Base-by-base conservation (phyloP, 1,284 basidiomycete species). In the Fomitopsis betulina region DNA sequence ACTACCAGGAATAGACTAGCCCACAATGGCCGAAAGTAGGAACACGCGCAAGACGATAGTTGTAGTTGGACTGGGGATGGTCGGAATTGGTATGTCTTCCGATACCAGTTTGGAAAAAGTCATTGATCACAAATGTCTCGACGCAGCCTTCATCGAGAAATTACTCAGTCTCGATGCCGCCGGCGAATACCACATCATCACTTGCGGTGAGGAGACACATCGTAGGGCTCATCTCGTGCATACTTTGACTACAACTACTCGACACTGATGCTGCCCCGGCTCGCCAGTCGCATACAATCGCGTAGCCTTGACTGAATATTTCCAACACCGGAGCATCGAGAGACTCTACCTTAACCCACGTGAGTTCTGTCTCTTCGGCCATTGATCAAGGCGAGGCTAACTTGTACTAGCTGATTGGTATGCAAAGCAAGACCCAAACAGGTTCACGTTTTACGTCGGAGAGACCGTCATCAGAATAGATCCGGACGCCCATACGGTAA, bases 41-140 rank as follows among this genome's bases (percentile, higher is more conserved):
- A 57, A 10, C 21, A 5, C 30, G 27, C 62, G 62, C 53, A 70
- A 72, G 61, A 70, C 69, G 1, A 65, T 83, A 51, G 77, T 82
- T 53, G 79, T 84, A 58, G 85, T 84, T 53, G 87, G 86, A 2
- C 75, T 89, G 7, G 87, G 86, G 25, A 87, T 88, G 86, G 84
- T 86, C 40, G 84, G 84, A 13, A 85, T 88, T 40, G 85, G 83
- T 79, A 65, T 60, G 74, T 64, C 17, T 45, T 39, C 33, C 9
- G 4, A n/a, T n/a, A n/a, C 8, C 5, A 1, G 4, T 9, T 38
- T 10, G 35, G 35, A 37, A 37, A 57, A 63, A 32, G 62, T 38
- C 23, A 21, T 10, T 17, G 9, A 9, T 4, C 33, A 9, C n/a
- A 3, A 40, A 37, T 32, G 19, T 17, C 15, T 12, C 4, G 6